Evolutionary conservation across 108 stramenopile species (phyloP).

Genomic region (Stephanodiscus triporus): DNA sequence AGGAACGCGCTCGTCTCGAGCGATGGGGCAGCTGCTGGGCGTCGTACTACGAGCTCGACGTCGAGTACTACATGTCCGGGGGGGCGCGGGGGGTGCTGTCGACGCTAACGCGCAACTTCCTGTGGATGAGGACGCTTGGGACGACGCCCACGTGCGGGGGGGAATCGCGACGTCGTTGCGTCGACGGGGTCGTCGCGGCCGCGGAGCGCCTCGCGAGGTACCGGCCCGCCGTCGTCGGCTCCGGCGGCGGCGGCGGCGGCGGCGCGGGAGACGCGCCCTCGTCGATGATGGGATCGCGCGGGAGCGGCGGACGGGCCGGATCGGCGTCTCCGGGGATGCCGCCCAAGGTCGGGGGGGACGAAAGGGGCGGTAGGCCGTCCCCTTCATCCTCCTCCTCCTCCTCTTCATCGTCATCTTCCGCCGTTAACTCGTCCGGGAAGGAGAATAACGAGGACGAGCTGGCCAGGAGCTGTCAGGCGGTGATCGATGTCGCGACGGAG

Average conservation of each 20-base stretch:
- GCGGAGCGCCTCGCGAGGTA: constrained; percentile 33
- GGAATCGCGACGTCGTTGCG: constrained; percentile 25
- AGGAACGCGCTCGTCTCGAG: constrained; percentile 80
- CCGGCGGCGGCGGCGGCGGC: constrained; percentile 3
- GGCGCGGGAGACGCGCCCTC: constrained; percentile 5
- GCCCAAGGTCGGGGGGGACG: constrained; percentile 10
- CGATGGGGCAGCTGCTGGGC: constrained; percentile 97
- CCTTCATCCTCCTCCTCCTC: not conserved
- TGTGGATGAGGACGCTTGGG: constrained; percentile 86
- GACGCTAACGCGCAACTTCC: constrained; percentile 81
- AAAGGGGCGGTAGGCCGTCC: not conserved
- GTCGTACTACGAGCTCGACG: constrained; percentile 90
- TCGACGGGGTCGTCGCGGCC: constrained; percentile 33
- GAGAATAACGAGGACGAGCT: constrained; percentile 37
- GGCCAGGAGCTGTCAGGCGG: constrained; percentile 48
- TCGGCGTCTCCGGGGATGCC: constrained; percentile 13
- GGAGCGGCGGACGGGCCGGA: constrained; percentile 25
- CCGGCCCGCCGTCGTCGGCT: constrained; percentile 1
- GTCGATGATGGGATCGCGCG: constrained; percentile 16
- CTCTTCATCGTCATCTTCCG: not conserved
- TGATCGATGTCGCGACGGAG: constrained; percentile 50
- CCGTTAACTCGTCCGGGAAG: not conserved
- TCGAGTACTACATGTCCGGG: constrained; percentile 78
- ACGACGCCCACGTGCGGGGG: constrained; percentile 39
- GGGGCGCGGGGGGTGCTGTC: constrained; percentile 70